phyloP scores from a whole-genome alignment of 2,329 filamentous ascomycete genomes.

The Penicillium sp. region DNA sequence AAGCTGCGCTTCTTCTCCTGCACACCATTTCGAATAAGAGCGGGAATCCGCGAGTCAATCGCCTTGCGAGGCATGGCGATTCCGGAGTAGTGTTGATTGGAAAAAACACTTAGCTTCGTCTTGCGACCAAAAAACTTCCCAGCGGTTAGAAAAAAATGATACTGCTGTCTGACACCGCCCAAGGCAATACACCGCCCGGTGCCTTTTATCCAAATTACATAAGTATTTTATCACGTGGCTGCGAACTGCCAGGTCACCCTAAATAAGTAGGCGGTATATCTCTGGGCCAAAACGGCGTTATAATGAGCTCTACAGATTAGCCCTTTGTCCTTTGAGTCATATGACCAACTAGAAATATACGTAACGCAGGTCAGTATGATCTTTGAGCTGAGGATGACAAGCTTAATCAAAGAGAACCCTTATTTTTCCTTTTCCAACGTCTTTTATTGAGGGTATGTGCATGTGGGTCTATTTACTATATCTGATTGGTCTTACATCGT shows the following conservation, averaged over 20 bases:
- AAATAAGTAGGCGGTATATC: neutral
- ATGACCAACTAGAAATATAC: neutral
- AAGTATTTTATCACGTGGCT: neutral
- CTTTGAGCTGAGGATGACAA: neutral
- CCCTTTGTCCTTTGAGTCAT: neutral
- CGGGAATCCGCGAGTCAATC: conserved; percentile 85
- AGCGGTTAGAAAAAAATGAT: conserved; percentile 31
- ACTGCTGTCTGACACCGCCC: conserved; percentile 31
- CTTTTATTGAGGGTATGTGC: neutral
- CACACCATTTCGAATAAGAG: conserved; percentile 86
- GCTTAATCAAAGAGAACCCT: neutral
- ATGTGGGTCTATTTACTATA: neutral
- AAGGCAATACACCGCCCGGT: conserved; percentile 26
- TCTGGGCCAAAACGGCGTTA: neutral
- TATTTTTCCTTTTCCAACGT: neutral
- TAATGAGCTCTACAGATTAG: neutral
- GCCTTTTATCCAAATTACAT: neutral
- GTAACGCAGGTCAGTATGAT: too few relatives aligned
- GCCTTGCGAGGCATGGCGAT: conserved; percentile 47
- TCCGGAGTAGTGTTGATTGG: conserved; percentile 9
- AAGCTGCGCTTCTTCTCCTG: conserved; percentile 97
- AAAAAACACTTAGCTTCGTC: conserved; percentile 8
- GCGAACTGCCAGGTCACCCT: neutral
- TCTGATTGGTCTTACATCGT: neutral
- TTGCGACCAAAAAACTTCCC: conserved; percentile 10